These are phyloP conservation scores for Chlorella sp. DNA, from an alignment of 139 green algal species.

Conservation along the genomic window DNA sequence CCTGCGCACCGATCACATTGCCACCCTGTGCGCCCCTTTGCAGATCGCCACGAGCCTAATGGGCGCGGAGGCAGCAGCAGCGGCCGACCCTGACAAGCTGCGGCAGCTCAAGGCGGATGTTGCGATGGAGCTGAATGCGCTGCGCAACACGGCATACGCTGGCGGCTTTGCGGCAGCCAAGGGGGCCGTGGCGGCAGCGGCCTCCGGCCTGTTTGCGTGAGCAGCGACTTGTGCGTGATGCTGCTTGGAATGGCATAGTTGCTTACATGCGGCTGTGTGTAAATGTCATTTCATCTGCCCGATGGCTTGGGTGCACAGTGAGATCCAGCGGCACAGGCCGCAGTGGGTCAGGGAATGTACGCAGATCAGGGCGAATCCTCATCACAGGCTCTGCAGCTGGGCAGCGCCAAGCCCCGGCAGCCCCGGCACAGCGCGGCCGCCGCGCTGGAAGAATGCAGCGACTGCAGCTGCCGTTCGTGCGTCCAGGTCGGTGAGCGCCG, in stretches of 20 bases:
- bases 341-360: no score
- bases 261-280: background rate
- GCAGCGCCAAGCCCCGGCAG: background rate
- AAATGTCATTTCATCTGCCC: no score
- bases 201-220: constrained; percentile 3
- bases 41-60: constrained; percentile 42
- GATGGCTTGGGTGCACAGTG: no score
- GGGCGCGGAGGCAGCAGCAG: constrained; percentile 26
- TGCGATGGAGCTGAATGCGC: constrained; percentile 64
- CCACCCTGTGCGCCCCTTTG: background rate
- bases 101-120: constrained; percentile 66
- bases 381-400: constrained; percentile 25
- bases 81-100: constrained; percentile 48
- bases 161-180: constrained; percentile 69
- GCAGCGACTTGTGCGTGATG: background rate
- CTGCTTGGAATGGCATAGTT: background rate
- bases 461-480: background rate
- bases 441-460: constrained; percentile 7
- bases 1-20: background rate
- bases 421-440: background rate
- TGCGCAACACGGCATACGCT: constrained; percentile 78
- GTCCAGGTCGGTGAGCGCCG: constrained; percentile 17
- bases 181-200: constrained; percentile 55
- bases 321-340: no score
- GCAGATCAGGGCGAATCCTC: no score